phyloP scores from a whole-genome alignment of 2,329 filamentous ascomycete species.

The Teratosphaeria nubilosa region DNA sequence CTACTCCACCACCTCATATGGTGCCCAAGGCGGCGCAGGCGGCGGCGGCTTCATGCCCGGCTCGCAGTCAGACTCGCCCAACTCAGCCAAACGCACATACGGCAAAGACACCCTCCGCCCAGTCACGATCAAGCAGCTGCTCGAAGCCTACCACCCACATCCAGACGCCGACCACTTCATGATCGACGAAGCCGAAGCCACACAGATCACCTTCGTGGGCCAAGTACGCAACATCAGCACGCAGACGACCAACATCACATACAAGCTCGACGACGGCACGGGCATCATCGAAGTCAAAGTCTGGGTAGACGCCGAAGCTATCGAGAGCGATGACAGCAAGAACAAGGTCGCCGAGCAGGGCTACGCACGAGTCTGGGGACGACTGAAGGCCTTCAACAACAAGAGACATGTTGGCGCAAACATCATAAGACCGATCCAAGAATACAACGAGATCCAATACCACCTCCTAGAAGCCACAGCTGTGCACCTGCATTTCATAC shows the following conservation, averaged over 20 bases:
- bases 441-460: constrained; percentile 88
- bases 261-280: constrained; percentile 91
- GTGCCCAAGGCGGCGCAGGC: constrained; percentile 43
- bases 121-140: constrained; percentile 88
- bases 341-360: constrained; percentile 57
- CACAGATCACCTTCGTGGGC: constrained; percentile 70
- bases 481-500: constrained; percentile 74
- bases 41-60: constrained; percentile 50
- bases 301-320: constrained; percentile 60
- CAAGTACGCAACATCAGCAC: constrained; percentile 78
- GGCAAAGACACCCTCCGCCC: constrained; percentile 81
- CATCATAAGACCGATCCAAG: constrained; percentile 66
- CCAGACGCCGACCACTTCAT: constrained; percentile 63
- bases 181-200: constrained; percentile 66
- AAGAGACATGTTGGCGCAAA: constrained; percentile 74
- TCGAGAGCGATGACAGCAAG: constrained; percentile 31
- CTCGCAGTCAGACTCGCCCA: constrained; percentile 33
- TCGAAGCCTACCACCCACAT: constrained; percentile 69
- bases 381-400: constrained; percentile 72
- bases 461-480: constrained; percentile 85
- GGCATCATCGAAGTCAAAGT: constrained; percentile 84
- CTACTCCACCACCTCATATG: constrained; percentile 48
- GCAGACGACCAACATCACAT: constrained; percentile 86
- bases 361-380: constrained; percentile 79
- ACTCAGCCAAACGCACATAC: constrained; percentile 43